phyloP scores from a whole-genome alignment of 305 asterid genomes.

The Plantago coronopus region DNA sequence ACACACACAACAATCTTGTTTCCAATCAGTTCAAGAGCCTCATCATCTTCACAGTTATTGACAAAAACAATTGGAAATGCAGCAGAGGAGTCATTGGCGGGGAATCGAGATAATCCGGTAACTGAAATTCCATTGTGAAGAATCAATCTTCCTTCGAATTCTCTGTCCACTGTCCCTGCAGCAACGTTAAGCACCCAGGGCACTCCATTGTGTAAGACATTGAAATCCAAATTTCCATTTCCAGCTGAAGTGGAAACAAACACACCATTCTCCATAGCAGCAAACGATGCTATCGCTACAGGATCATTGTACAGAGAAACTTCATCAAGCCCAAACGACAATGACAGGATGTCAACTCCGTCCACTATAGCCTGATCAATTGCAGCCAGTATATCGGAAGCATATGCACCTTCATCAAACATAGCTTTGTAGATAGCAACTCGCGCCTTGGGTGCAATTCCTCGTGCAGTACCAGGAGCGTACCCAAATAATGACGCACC shows the following conservation, averaged over 20 bases:
- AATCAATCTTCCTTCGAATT: slow-evolving; percentile 22
- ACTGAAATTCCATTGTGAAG: neutral
- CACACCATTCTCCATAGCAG: slow-evolving; percentile 47
- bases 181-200: slow-evolving; percentile 61
- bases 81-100: slow-evolving; percentile 21
- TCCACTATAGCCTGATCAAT: slow-evolving; percentile 56
- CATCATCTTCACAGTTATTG: neutral
- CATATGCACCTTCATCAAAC: slow-evolving; percentile 36
- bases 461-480: slow-evolving; percentile 49
- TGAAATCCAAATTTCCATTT: slow-evolving; percentile 35
- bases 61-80: slow-evolving; percentile 6
- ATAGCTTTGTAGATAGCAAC: slow-evolving; percentile 44
- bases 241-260: slow-evolving; percentile 59
- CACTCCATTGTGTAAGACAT: slow-evolving; percentile 44
- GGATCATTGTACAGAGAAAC: slow-evolving; percentile 36
- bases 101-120: slow-evolving; percentile 34
- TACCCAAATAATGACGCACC: slow-evolving; percentile 45
- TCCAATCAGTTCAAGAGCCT: neutral
- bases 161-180: slow-evolving; percentile 47
- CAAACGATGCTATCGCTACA: slow-evolving; percentile 51
- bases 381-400: slow-evolving; percentile 47
- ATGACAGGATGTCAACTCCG: slow-evolving; percentile 48
- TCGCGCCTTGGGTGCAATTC: slow-evolving; percentile 51
- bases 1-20: slow-evolving; percentile 18
- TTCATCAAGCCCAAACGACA: slow-evolving; percentile 33